phyloP scores from a whole-genome alignment of 2,329 filamentous ascomycete species.

The Hymenoscyphus infarciens region DNA sequence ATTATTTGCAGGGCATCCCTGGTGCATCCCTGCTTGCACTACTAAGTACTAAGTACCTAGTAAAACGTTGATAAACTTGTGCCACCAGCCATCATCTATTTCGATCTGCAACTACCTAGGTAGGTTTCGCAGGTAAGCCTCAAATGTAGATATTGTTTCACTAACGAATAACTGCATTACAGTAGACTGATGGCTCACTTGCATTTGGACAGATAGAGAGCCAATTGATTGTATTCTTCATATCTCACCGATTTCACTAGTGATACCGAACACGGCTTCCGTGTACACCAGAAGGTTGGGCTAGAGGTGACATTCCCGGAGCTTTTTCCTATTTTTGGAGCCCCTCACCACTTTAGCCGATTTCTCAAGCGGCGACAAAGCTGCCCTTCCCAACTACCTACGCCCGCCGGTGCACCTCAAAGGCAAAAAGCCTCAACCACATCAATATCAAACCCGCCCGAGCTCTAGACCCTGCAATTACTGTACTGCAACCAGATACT shows the following conservation, averaged over 20 bases:
- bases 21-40: neutral
- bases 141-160: neutral
- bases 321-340: slow-evolving; percentile 2
- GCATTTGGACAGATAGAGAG: neutral
- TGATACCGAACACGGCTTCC: neutral
- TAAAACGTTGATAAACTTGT: neutral
- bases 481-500: neutral
- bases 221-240: neutral
- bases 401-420: neutral
- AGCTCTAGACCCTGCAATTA: slow-evolving; percentile 2
- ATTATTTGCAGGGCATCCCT: neutral
- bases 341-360: neutral
- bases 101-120: neutral
- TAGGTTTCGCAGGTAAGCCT: neutral
- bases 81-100: neutral
- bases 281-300: neutral
- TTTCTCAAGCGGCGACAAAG: neutral
- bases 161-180: neutral
- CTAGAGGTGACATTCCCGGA: neutral
- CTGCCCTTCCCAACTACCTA: neutral
- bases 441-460: slow-evolving; percentile 22
- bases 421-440: slow-evolving; percentile 6
- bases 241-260: neutral
- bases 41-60: no score
- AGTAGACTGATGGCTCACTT: neutral